Base-by-base conservation (phyloP, 495 filamentous ascomycete genomes). In the Tuber magnatum region DNA sequence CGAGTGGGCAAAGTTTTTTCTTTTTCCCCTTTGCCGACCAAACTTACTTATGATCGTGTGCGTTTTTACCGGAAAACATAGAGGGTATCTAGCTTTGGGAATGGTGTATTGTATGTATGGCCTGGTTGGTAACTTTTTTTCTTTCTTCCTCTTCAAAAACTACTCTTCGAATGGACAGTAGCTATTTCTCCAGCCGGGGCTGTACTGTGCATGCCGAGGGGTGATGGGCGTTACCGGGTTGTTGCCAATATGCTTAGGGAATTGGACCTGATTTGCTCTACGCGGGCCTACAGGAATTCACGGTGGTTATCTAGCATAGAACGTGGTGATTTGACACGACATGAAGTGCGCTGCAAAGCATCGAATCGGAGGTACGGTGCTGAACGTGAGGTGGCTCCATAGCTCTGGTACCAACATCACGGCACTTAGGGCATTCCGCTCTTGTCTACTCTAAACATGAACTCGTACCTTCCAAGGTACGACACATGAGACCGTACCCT, bases 221-320 rank as follows among this genome's bases (percentile, higher is more conserved):
- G 18, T 20, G 51, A 61, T 14, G 10, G 14, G 56, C 18, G 56
- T 35, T 65, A 65, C 56, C 56, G 14, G 56, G 56, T 65, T 65
- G 18, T 32, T 28, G 56, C 56, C 20, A 65, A 65, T 65, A 65
- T 65, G 14, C 28, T 65, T 32, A 3, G 56, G 14, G 56, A 65
- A 65, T 32, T 65, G 28, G 56, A 35, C 56, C 56, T 35, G 56
- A 65, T 65, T 65, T 65, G 56, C 28, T 28, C 56, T 35, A 14
- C 16, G 56, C 56, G 12, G 28, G 28, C 56, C 56, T 35, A 35
- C 14, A 35, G 28, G 28, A 35, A 20, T 35, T 35, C 56, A 65
- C 4, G 56, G 28, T 65, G 56, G 56, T 65, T 65, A 65, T 65
- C 56, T 65, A 65, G 28, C 56, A 65, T 65, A 14, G 56, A 65